These are phyloP conservation scores for Peterozyma toletana DNA, from an alignment of 805 yeast species.

Conservation along the genomic window DNA sequence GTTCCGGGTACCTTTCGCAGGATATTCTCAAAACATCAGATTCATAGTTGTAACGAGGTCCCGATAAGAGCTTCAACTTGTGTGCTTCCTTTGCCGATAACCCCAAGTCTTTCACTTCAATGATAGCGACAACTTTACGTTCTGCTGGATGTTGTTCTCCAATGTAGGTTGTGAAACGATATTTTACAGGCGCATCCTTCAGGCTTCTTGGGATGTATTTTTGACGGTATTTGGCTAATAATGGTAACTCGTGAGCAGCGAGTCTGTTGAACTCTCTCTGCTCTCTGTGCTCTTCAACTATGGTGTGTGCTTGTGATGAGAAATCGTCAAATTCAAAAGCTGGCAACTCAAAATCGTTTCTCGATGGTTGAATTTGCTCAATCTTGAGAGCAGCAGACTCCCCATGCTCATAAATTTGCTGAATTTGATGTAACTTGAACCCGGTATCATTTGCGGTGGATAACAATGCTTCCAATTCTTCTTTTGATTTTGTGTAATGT, in stretches of 20 bases:
- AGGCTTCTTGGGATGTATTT: slow-evolving; percentile 45
- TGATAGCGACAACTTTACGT: slow-evolving; percentile 56
- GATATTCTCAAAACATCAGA: slow-evolving; percentile 58
- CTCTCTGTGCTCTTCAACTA: slow-evolving; percentile 63
- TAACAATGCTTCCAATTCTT: slow-evolving; percentile 51
- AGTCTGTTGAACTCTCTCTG: slow-evolving; percentile 71
- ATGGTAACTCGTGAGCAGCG: slow-evolving; percentile 90
- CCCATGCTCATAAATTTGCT: slow-evolving; percentile 30
- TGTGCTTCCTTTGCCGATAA: slow-evolving; percentile 49
- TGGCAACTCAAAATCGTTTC: slow-evolving; percentile 29
- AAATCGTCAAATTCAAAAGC: slow-evolving; percentile 58
- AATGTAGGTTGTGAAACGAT: slow-evolving; percentile 64
- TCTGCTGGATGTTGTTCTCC: slow-evolving; percentile 71
- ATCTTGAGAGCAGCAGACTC: slow-evolving; percentile 33
- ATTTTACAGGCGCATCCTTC: slow-evolving; percentile 46
- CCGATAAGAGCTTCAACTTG: slow-evolving; percentile 74
- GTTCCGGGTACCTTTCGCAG: slow-evolving; percentile 58
- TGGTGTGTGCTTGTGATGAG: slow-evolving; percentile 65
- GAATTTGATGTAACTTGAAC: slow-evolving; percentile 18
- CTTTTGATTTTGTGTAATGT: slow-evolving; percentile 38
- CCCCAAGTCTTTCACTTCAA: slow-evolving; percentile 45
- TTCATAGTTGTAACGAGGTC: slow-evolving; percentile 62
- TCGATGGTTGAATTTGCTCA: slow-evolving; percentile 19
- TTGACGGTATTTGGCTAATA: slow-evolving; percentile 67
- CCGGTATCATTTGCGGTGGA: slow-evolving; percentile 37